phyloP scores from a whole-genome alignment of 768 basidiomycete genomes.

The Auricularia sp. region DNA sequence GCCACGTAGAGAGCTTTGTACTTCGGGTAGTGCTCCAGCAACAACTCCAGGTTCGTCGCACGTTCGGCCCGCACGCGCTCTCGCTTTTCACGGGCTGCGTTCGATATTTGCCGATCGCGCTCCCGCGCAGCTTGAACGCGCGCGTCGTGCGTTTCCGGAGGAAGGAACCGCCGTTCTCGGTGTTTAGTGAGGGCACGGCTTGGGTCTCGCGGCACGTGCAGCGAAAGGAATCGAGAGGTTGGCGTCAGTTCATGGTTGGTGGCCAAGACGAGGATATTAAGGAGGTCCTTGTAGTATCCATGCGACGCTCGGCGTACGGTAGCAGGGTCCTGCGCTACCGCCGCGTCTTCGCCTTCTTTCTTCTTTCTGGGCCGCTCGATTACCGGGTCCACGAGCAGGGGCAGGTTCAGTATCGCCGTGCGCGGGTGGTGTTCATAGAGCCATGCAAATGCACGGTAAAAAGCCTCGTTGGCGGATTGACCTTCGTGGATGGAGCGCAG shows the following conservation, averaged over 20 bases:
- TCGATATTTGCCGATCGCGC: conserved; percentile 1
- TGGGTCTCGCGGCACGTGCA: conserved; percentile 6
- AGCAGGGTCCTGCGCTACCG: conserved; percentile 1
- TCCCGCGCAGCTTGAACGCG: background rate
- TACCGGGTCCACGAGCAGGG: conserved; percentile 40
- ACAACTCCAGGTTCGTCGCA: conserved; percentile 6
- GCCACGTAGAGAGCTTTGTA: conserved; percentile 56
- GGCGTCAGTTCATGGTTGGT: conserved; percentile 37
- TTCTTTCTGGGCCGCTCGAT: conserved; percentile 25
- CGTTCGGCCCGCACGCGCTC: conserved; percentile 5
- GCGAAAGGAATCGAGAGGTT: conserved; percentile 3
- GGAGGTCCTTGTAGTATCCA: conserved; percentile 69
- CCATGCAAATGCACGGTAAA: conserved; percentile 56
- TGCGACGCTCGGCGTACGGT: conserved; percentile 26
- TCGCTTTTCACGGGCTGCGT: conserved; percentile 8
- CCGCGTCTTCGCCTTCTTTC: conserved; percentile 7
- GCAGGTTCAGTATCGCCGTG: conserved; percentile 56
- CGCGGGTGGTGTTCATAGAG: conserved; percentile 57
- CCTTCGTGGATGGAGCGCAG: conserved; percentile 62
- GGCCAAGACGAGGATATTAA: conserved; percentile 56
- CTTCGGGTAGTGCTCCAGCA: conserved; percentile 26
- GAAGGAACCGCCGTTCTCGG: background rate
- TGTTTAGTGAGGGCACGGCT: background rate
- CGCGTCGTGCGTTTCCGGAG: background rate
- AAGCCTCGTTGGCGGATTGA: conserved; percentile 46